phyloP scores from a whole-genome alignment of 2,329 filamentous ascomycete genomes.

The Phialophora expanda region DNA sequence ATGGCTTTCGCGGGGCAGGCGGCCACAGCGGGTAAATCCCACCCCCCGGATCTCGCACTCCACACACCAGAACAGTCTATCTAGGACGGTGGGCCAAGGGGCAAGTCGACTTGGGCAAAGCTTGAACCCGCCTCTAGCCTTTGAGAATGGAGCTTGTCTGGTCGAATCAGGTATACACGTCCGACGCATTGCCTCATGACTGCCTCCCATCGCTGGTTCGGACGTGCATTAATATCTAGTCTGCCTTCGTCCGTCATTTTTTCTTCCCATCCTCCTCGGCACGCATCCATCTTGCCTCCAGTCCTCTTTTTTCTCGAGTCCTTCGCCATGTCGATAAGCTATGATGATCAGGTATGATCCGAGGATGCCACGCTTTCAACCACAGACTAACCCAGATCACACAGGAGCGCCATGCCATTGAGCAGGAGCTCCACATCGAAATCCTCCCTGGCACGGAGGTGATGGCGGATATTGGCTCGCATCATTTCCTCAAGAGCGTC shows the following conservation, averaged over 20 bases:
- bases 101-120: background rate
- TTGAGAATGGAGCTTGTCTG: background rate
- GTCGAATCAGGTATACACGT: background rate
- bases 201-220: background rate
- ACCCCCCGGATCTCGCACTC: constrained; percentile 4
- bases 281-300: background rate
- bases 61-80: background rate
- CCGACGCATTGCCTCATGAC: constrained; percentile 1
- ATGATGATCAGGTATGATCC: constrained; percentile 49
- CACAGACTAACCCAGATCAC: constrained; percentile 4
- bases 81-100: background rate
- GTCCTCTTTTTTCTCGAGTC: background rate
- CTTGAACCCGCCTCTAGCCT: background rate
- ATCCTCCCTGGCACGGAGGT: constrained; percentile 65
- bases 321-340: constrained; percentile 55
- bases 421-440: constrained; percentile 54
- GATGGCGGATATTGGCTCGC: constrained; percentile 65
- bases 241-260: background rate
- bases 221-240: background rate
- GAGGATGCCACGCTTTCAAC: background rate
- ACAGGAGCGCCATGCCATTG: constrained; percentile 37
- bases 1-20: background rate
- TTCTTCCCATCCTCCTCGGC: background rate
- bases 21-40: background rate
- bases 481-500: constrained; percentile 66